Conservation (phyloP, 257 asterid genomes). For the Gynochthodes officinalis region DNA sequence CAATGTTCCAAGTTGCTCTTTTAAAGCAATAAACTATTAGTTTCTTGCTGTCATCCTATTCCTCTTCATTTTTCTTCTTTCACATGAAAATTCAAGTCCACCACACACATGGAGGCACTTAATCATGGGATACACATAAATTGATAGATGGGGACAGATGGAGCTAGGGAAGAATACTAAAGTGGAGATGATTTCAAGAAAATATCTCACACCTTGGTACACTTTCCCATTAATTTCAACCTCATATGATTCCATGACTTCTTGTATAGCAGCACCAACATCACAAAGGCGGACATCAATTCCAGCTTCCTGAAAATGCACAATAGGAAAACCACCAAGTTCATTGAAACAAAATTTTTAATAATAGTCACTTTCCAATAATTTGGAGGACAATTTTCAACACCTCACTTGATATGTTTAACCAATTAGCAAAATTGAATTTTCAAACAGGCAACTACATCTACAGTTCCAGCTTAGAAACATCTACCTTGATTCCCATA, state of each 20-base stretch:
- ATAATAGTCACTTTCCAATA: neutral
- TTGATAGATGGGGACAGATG: neutral
- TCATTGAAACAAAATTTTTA: neutral
- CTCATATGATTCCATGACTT: conserved; percentile 98
- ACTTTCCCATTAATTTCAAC: conserved; percentile 94
- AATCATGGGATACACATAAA: neutral
- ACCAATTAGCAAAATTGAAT: conserved; percentile 5
- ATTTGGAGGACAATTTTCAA: neutral
- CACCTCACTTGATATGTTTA: neutral
- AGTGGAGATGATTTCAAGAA: neutral
- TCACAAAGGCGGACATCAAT: conserved; percentile 92
- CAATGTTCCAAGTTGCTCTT: neutral
- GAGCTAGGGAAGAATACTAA: neutral
- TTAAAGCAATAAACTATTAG: neutral
- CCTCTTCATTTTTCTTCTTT: neutral
- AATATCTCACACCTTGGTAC: conserved; percentile 60
- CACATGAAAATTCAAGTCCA: neutral
- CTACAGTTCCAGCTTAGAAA: conserved; percentile 6
- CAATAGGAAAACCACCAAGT: neutral
- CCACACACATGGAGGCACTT: neutral
- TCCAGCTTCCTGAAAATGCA: conserved; percentile 74
- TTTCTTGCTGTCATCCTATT: neutral
- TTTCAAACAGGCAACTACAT: neutral
- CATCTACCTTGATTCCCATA: conserved; percentile 86
- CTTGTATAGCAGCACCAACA: conserved; percentile 98